Base-by-base conservation (phyloP, 345 rosid genomes). In the Bruguiera parviflora region DNA sequence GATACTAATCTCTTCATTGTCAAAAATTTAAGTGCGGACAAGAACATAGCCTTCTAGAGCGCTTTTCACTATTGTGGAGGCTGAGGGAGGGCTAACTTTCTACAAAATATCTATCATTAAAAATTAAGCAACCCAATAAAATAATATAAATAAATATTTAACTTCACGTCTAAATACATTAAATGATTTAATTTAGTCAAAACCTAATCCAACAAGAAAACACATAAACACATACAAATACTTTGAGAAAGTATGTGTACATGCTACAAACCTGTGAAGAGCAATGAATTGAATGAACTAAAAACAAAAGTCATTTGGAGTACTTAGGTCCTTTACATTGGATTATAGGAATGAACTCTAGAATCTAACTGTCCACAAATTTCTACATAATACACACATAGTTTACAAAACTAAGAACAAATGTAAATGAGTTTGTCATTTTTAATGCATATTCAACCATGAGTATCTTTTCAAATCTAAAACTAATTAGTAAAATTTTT, bases 41-140 rank as follows among this genome's bases (percentile, higher is more conserved):
- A 97, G 95, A 6, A 89, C 92, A 60, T 79, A 73, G 29, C 73
- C 77, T 21, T 91, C 92, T 20, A 94, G 83, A 0, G 97, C 84
- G 18, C 93, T 93, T 79, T 87, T 89, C 69, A 86, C 66, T 29
- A 94, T 82, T 5, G 84, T 77, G 74, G 86, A 94, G 5, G 72
- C 78, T 21, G 92, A 77, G 11, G 98, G 98, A 68, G 97, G 95
- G 69, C 75, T 84, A 77, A 89, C 89, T 79, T 89, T 91, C 97
- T 94, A 83, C 82, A 81, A 69, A 8, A 21, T 58, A 47, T 29
- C 22, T 2, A 43, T 16, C 3, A 11, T 43, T 43, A 43, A 43
- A 43, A 43, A 43, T 43, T 43, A 43, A 11, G 0, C 47, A 22
- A 22, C 28, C 29, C 25, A 8, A 18, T 5, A 8, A 20, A 8